These are phyloP conservation scores for Ophiostoma pallidulum DNA, from an alignment of 2,329 filamentous ascomycete genomes.

Conservation along the genomic window DNA sequence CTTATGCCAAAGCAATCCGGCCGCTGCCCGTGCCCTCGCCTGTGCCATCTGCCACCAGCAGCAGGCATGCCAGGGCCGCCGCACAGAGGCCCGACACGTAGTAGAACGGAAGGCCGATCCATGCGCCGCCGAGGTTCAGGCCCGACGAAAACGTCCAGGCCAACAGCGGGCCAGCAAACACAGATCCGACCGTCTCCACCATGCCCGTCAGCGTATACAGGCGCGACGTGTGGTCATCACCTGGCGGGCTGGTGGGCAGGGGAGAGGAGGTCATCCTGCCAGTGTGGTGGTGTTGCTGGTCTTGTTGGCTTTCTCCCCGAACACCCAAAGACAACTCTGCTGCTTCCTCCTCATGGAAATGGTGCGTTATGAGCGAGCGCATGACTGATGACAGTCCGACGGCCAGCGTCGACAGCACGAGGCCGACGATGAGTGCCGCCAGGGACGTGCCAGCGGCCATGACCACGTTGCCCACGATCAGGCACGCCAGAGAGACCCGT, in stretches of 20 bases:
- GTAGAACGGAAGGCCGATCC: slow-evolving; percentile 22
- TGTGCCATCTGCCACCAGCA: background rate
- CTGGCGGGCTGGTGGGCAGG: too few species aligned
- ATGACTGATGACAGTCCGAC: slow-evolving; percentile 15
- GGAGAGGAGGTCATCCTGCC: too few species aligned
- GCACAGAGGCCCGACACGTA: slow-evolving; percentile 10
- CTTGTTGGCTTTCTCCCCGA: too few species aligned
- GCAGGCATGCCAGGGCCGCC: slow-evolving; percentile 3
- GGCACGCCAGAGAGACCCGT: slow-evolving; percentile 17
- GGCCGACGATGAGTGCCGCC: slow-evolving; percentile 17
- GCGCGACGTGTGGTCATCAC: slow-evolving; percentile 20
- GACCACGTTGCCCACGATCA: slow-evolving; percentile 18
- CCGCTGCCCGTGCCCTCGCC: background rate
- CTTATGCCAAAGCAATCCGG: background rate
- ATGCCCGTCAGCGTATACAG: slow-evolving; percentile 24
- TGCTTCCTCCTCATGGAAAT: slow-evolving; percentile 1
- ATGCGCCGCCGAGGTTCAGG: slow-evolving; percentile 18
- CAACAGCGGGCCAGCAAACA: slow-evolving; percentile 20
- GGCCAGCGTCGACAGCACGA: slow-evolving; percentile 9
- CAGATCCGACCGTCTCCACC: slow-evolving; percentile 19
- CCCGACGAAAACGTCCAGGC: slow-evolving; percentile 21
- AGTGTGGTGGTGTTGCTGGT: too few species aligned
- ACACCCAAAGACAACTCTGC: too few species aligned
- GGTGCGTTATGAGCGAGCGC: slow-evolving; percentile 17
- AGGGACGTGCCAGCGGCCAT: slow-evolving; percentile 15